Conservation (phyloP, 2,329 filamentous ascomycete species). For the Neobulgaria alba region DNA sequence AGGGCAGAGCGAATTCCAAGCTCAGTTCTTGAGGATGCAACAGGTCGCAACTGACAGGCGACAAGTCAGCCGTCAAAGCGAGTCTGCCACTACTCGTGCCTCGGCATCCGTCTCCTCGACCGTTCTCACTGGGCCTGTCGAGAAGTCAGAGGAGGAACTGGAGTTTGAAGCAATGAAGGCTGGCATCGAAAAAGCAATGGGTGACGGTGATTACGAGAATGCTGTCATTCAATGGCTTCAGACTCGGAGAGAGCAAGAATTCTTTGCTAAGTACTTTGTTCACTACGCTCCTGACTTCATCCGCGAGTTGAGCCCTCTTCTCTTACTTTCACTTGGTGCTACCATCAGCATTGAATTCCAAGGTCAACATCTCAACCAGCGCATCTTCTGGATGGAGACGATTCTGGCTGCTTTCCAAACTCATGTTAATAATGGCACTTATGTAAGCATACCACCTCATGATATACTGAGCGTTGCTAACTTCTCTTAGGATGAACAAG, state of each 20-base stretch:
- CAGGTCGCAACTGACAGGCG: slow-evolving; percentile 38
- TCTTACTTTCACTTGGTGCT: slow-evolving; percentile 56
- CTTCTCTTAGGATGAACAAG: slow-evolving; percentile 40
- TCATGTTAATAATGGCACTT: slow-evolving; percentile 21
- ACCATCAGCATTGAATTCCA: slow-evolving; percentile 52
- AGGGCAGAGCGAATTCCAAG: slow-evolving; percentile 61
- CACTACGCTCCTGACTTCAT: slow-evolving; percentile 45
- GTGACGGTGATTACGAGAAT: slow-evolving; percentile 50
- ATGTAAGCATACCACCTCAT: slow-evolving; percentile 28
- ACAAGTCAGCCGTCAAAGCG: slow-evolving; percentile 4
- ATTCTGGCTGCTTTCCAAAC: slow-evolving; percentile 43
- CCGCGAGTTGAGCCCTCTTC: slow-evolving; percentile 48
- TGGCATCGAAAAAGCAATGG: slow-evolving; percentile 54
- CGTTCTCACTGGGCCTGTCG: slow-evolving; percentile 26
- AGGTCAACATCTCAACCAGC: slow-evolving; percentile 43
- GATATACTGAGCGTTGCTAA: slow-evolving; percentile 18
- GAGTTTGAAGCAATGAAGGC: slow-evolving; percentile 50
- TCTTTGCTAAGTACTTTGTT: slow-evolving; percentile 49
- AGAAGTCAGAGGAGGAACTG: slow-evolving; percentile 38
- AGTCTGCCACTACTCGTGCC: not conserved
- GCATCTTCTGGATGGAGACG: slow-evolving; percentile 52
- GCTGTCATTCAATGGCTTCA: slow-evolving; percentile 62
- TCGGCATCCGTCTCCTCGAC: slow-evolving; percentile 12
- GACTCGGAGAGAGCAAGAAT: slow-evolving; percentile 50
- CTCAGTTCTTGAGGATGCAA: slow-evolving; percentile 50